Percentiles rank a stretch among this genome's conserved stretches.
Conservation (phyloP, 148 eudicot genomes). For the Camellia japonica region DNA sequence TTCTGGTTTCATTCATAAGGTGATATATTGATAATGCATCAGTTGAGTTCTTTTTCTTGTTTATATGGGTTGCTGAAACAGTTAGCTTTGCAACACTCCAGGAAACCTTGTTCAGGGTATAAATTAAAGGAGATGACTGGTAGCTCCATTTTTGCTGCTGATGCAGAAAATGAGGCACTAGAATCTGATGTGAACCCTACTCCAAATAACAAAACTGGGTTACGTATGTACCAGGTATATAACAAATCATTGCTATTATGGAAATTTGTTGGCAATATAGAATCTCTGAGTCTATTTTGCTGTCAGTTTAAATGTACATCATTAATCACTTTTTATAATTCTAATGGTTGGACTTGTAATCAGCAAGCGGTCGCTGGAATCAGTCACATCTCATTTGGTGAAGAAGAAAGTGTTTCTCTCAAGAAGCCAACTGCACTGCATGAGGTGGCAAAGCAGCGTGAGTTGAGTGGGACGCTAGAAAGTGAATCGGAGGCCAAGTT, state of each 20-base stretch:
- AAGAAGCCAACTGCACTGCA: conserved; percentile 69
- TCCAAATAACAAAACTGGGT: conserved; percentile 56
- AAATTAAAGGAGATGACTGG: conserved; percentile 90
- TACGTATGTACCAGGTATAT: conserved; percentile 81
- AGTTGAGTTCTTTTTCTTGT: neutral
- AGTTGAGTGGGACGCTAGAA: conserved; percentile 71
- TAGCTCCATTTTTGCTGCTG: conserved; percentile 67
- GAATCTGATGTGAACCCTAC: conserved; percentile 50
- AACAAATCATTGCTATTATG: neutral
- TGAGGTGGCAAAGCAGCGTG: conserved; percentile 91
- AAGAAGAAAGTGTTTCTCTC: conserved; percentile 61
- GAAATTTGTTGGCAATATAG: neutral
- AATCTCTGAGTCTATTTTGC: conserved; percentile 1
- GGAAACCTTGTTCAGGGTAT: conserved; percentile 86
- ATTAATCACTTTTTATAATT: neutral
- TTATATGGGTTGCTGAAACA: neutral
- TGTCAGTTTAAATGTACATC: neutral
- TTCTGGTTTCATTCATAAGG: conserved; percentile 11
- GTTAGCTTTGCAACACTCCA: conserved; percentile 24
- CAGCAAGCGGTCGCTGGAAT: conserved; percentile 83
- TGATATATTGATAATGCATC: neutral
- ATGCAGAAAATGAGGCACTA: conserved; percentile 40
- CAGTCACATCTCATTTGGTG: conserved; percentile 83
- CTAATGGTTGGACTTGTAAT: conserved; percentile 13
- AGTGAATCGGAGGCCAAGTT: conserved; percentile 53